Evolutionary conservation across 805 yeast species (phyloP), one percentile per base, ranked within the genome.

Genomic region (Blastobotrys chiropterorum): DNA sequence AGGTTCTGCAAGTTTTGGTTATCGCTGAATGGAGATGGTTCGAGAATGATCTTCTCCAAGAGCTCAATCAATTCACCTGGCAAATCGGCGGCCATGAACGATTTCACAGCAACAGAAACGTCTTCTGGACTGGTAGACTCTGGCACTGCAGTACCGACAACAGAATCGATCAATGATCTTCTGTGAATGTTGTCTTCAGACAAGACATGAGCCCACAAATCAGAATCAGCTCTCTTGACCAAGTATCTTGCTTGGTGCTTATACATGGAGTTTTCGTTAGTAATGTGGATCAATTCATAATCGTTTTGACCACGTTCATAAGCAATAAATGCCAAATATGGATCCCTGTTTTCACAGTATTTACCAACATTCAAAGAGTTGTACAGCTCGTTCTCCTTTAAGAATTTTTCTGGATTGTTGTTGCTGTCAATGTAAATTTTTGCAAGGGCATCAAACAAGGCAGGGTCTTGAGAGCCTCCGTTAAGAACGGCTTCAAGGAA

Each of bases 301-400:
- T 94, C 97, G 63, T 92, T 90, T 50, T 78, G 75, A 66, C 99
- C 99, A 73, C 90, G 92, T 56, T 95, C 95, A 71, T 94, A 94
- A 49, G 97, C 95, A 72, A 94, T 94, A 71, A 89, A 94, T 26
- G 99, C 99, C 67, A 94, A 77, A 73, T 89, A 94, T 56, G 99
- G 99, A 66, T 94, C 99, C 72, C 99, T 86, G 81, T 88, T 92
- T 73, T 94, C 99, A 78, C 99, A 94, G 76, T 94, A 94, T 67
- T 82, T 89, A 77, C 99, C 99, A 59, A 94, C 97, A 62, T 86
- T 86, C 60, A 87, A 75, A n/a, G 98, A 85, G 72, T 94, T 95
- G 72, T 94, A 94, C 65, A 79, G 78, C 61, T 83, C 78, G 70
- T 94, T 94, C 71, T 92, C 98, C 67, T 83, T 85, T 74, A 94